These are phyloP conservation scores for Mycotypha africana DNA, from an alignment of 371 early-diverging fungal species.

Conservation along the genomic window DNA sequence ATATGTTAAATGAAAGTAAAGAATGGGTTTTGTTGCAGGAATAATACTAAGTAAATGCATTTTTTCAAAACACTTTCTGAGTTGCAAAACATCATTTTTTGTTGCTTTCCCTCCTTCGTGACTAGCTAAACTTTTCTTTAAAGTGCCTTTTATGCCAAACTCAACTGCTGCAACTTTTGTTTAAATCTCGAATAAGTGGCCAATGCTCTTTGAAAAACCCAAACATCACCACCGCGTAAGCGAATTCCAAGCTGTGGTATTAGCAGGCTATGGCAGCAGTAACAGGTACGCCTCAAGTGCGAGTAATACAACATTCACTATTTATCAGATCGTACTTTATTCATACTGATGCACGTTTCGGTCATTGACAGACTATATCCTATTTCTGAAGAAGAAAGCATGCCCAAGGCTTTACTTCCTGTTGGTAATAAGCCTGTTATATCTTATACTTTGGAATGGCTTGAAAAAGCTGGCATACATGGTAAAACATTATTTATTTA, in stretches of 20 bases:
- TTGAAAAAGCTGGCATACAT: slow-evolving; percentile 79
- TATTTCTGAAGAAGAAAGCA: slow-evolving; percentile 72
- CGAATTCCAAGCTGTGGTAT: slow-evolving; percentile 77
- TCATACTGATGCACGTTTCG: not conserved
- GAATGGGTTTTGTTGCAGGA: too few relatives aligned
- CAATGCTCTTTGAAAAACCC: slow-evolving; percentile 44
- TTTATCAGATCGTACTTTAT: not conserved
- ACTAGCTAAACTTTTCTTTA: too few relatives aligned
- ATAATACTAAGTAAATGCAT: too few relatives aligned
- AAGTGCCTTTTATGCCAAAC: not conserved
- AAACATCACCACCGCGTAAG: slow-evolving; percentile 33
- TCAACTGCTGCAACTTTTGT: not conserved
- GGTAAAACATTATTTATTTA: slow-evolving; percentile 42
- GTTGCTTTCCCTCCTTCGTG: too few relatives aligned
- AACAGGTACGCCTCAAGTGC: slow-evolving; percentile 41
- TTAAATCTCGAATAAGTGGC: not conserved
- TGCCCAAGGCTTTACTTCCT: slow-evolving; percentile 90
- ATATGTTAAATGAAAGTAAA: not conserved
- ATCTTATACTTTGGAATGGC: slow-evolving; percentile 87
- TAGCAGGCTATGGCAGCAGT: slow-evolving; percentile 70
- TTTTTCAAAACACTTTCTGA: too few relatives aligned
- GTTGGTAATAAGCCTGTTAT: slow-evolving; percentile 92
- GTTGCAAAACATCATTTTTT: too few relatives aligned
- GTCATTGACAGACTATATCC: slow-evolving; percentile 61
- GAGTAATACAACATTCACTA: not conserved